Base-by-base conservation (phyloP, 2,329 filamentous ascomycete species). In the Escovopsis weberi region DNA sequence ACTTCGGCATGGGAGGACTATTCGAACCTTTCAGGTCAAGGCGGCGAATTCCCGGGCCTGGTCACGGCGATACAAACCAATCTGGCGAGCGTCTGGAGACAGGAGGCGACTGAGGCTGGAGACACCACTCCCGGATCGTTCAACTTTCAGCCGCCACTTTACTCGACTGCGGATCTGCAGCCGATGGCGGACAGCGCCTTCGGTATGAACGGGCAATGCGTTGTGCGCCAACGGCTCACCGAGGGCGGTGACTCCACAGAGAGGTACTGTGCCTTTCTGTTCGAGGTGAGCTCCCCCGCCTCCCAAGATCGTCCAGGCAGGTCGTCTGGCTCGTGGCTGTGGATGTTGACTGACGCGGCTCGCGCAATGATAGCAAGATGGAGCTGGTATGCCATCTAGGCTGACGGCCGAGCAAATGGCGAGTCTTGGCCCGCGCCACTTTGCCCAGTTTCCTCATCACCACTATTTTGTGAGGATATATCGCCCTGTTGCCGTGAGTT, bases 381-480 rank as follows among this genome's bases (percentile, higher is more conserved):
- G 60, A 8, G 64, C 64, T 8, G 53, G 60, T 26, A 47, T 59
- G 4, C 54, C 59, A 6, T 67, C 64, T 63, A 61, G 60, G 46
- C 53, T 60, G 15, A 52, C 60, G 2, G 50, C 60, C 1, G 51
- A 58, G 12, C 56, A 64, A 33, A 50, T 73, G 40, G 60, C 60
- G 38, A 60, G 59, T 23, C 53, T 61, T 15, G 71, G 72, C 0
- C 68, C 74, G 0, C 55, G 58, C 3, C 54, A 58, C 36, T 76
- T 74, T 46, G 60, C 60, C 33, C 56, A 56, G 0, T 77, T 77
- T 42, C 74, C 74, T 2, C 62, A 68, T 10, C 74, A 77, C 45
- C 72, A 77, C 50, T 75, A 73, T 52, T 77, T 76, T 43, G 65
- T 67, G 23, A 64, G 72, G 10, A 63, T 76, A 5, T 76, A 70